These are phyloP conservation scores for Trichophyton simii DNA, from an alignment of 2,329 filamentous ascomycete genomes.

Conservation along the genomic window DNA sequence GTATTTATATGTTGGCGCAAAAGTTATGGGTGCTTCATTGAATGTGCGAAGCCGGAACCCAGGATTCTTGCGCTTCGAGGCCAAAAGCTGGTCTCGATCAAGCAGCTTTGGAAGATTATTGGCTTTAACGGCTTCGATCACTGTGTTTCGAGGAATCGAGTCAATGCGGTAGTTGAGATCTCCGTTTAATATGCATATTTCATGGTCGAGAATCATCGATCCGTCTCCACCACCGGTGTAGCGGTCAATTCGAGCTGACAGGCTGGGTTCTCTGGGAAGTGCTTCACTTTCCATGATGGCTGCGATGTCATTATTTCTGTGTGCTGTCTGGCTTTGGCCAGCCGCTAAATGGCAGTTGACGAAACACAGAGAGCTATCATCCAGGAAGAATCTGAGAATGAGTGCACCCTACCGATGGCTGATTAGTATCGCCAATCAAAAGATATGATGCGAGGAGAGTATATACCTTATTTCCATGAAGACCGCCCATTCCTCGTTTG, in stretches of 20 bases:
- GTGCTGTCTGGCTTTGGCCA: constrained; percentile 77
- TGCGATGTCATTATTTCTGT: constrained; percentile 84
- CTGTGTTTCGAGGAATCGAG: constrained; percentile 85
- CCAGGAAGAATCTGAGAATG: constrained; percentile 78
- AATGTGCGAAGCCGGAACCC: constrained; percentile 81
- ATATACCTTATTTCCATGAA: constrained; percentile 77
- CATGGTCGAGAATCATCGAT: constrained; percentile 87
- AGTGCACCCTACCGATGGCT: constrained; percentile 54
- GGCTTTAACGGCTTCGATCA: constrained; percentile 70
- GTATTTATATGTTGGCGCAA: constrained; percentile 96
- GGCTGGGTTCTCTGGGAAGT: constrained; percentile 60
- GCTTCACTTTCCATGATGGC: constrained; percentile 71
- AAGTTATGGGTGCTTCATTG: constrained; percentile 78
- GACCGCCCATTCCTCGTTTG: constrained; percentile 88
- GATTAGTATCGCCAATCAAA: neutral
- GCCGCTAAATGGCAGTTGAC: constrained; percentile 96
- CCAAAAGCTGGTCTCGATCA: constrained; percentile 83
- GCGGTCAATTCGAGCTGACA: constrained; percentile 56
- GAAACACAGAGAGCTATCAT: constrained; percentile 90
- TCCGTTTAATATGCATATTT: constrained; percentile 92
- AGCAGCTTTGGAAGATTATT: constrained; percentile 76
- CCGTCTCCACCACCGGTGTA: constrained; percentile 91
- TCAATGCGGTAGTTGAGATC: constrained; percentile 98
- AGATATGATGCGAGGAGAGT: neutral
- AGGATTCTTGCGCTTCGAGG: constrained; percentile 78